Percentiles rank a stretch among this genome's conserved stretches.
Evolutionary conservation across 805 yeast species (phyloP).

Genomic region (Priceomyces carsonii): DNA sequence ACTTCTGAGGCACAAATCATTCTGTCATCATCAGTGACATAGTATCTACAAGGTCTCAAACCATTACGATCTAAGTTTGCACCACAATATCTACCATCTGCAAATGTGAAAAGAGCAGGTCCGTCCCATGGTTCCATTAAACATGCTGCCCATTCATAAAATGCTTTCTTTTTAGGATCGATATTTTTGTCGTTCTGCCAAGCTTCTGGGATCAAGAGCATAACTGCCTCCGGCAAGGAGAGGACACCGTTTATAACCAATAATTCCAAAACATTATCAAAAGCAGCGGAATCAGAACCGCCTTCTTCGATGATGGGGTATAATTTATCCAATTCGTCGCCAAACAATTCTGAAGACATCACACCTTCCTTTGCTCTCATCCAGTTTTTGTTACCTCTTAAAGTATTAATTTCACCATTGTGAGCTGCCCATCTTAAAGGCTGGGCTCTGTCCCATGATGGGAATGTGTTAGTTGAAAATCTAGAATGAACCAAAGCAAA

Average conservation of each 20-base stretch:
- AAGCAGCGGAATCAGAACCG: constrained; percentile 97
- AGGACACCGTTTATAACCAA: constrained; percentile 89
- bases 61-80: constrained; percentile 98
- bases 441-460: constrained; percentile 99
- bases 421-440: constrained; percentile 97
- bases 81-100: constrained; percentile 98
- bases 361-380: constrained; percentile 99
- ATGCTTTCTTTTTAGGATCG: constrained; percentile 91
- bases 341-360: constrained; percentile 83
- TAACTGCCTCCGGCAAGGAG: constrained; percentile 93
- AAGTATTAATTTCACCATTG: constrained; percentile 96
- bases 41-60: constrained; percentile 96
- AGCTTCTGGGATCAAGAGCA: constrained; percentile 97
- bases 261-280: constrained; percentile 92
- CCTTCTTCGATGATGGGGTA: constrained; percentile 98
- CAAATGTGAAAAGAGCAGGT: constrained; percentile 94
- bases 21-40: constrained; percentile 90
- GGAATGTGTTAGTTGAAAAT: constrained; percentile 97
- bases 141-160: constrained; percentile 99
- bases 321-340: constrained; percentile 85
- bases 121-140: constrained; percentile 99
- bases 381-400: constrained; percentile 98
- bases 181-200: constrained; percentile 88
- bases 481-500: constrained; percentile 96
- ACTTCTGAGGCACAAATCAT: constrained; percentile 98